Evolutionary conservation across 257 asterid species (phyloP).

Genomic region (Dorcoceras hygrometricum): DNA sequence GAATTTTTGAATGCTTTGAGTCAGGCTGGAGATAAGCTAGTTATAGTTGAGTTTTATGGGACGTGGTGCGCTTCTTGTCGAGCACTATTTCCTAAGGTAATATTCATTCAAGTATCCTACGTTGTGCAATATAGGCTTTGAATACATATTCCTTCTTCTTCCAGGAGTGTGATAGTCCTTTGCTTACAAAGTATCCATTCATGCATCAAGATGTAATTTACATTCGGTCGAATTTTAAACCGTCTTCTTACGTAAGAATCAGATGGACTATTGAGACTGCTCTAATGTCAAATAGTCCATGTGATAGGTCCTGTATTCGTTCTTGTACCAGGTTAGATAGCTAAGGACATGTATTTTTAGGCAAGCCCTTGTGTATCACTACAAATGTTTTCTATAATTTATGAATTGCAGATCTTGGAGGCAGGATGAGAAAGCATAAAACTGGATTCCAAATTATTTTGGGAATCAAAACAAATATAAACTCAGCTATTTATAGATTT

Average conservation of each 20-base stretch:
- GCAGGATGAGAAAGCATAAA: neutral
- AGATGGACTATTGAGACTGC: neutral
- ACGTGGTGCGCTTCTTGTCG: slow-evolving; percentile 98
- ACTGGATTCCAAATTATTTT: too few species aligned
- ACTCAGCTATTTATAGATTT: too few species aligned
- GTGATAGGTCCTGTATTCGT: neutral
- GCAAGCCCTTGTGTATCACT: too few species aligned
- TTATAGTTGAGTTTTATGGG: slow-evolving; percentile 81
- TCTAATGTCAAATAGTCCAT: neutral
- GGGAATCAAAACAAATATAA: too few species aligned
- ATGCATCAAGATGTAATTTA: neutral
- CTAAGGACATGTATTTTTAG: too few species aligned
- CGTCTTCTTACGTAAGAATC: neutral
- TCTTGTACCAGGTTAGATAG: too few species aligned
- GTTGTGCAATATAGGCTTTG: slow-evolving; percentile 10
- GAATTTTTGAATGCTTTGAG: slow-evolving; percentile 72
- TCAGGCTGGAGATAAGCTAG: slow-evolving; percentile 80
- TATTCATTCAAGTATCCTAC: slow-evolving; percentile 3
- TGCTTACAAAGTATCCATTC: neutral
- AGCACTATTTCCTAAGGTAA: slow-evolving; percentile 84
- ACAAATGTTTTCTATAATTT: too few species aligned
- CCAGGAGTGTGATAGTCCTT: too few species aligned
- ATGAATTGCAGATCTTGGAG: neutral
- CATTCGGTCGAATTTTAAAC: neutral
- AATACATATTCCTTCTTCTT: neutral